These are phyloP conservation scores for Rhodotorula sp. DNA, from an alignment of 1,284 basidiomycete genomes.

Conservation along the genomic window DNA sequence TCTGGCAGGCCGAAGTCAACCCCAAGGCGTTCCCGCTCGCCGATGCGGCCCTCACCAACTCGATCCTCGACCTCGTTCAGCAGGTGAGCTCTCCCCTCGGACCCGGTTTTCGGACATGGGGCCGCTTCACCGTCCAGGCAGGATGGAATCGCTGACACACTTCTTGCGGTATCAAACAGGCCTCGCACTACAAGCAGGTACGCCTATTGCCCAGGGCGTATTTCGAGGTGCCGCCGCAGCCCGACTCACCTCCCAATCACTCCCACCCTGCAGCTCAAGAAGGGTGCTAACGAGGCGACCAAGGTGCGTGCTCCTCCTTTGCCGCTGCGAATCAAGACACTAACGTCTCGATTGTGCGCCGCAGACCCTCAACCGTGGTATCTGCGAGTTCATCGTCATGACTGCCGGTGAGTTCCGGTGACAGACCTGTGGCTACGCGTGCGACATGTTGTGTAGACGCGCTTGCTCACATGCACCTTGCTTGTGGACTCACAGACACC, in stretches of 20 bases:
- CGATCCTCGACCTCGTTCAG: conserved; percentile 61
- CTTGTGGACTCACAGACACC: too few relatives aligned
- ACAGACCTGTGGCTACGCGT: neutral
- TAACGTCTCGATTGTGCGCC: neutral
- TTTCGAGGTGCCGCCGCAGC: too few relatives aligned
- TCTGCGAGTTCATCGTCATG: conserved; percentile 97
- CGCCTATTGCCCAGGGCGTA: neutral
- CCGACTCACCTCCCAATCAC: conserved; percentile 58
- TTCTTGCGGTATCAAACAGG: neutral
- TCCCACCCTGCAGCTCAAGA: conserved; percentile 98
- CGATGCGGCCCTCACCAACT: conserved; percentile 85
- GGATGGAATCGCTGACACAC: neutral
- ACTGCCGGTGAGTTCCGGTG: conserved; percentile 61
- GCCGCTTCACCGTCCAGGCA: neutral
- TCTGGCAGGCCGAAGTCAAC: conserved; percentile 49
- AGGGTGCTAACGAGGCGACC: conserved; percentile 84
- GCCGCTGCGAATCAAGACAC: too few relatives aligned
- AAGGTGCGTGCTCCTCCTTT: conserved; percentile 56
- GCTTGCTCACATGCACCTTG: too few relatives aligned
- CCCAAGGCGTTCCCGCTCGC: conserved; percentile 93
- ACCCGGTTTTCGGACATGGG: neutral
- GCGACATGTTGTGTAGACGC: neutral
- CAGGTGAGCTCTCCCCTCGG: conserved; percentile 27
- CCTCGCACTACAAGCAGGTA: conserved; percentile 41
- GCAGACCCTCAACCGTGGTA: conserved; percentile 91